phyloP scores from a whole-genome alignment of 805 yeast genomes.

The Candida bentonensis region DNA sequence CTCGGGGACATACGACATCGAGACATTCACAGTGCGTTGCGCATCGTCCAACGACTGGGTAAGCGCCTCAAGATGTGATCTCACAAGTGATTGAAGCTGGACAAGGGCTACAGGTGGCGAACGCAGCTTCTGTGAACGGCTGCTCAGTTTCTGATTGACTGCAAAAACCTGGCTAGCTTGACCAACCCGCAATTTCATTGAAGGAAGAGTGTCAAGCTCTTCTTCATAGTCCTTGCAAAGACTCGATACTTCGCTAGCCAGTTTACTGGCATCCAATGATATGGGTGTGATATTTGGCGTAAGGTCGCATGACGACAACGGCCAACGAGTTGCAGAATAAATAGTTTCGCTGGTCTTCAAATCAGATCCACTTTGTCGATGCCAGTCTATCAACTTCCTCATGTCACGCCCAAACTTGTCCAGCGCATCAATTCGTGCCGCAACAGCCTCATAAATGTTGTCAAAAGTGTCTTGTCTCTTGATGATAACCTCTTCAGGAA shows the following conservation, averaged over 20 bases:
- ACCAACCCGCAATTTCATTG: neutral
- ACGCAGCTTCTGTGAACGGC: neutral
- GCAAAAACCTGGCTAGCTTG: neutral
- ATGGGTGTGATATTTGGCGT: neutral
- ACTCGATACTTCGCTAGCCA: neutral
- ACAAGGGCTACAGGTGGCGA: neutral
- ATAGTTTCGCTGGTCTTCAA: neutral
- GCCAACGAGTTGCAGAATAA: neutral
- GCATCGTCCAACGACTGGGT: neutral
- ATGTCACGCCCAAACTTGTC: neutral
- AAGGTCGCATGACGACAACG: neutral
- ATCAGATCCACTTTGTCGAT: neutral
- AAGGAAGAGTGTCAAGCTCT: neutral
- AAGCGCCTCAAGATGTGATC: neutral
- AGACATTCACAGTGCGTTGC: neutral
- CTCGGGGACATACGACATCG: neutral
- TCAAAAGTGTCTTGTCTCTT: neutral
- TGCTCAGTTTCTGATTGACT: neutral
- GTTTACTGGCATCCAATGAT: neutral
- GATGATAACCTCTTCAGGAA: neutral
- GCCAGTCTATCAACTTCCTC: neutral
- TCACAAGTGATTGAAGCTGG: neutral
- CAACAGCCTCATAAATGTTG: neutral
- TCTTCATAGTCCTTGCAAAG: neutral
- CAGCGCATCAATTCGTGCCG: neutral